Conservation (phyloP, 2,329 filamentous ascomycete species). For the Cladosporium sphaerospermum region DNA sequence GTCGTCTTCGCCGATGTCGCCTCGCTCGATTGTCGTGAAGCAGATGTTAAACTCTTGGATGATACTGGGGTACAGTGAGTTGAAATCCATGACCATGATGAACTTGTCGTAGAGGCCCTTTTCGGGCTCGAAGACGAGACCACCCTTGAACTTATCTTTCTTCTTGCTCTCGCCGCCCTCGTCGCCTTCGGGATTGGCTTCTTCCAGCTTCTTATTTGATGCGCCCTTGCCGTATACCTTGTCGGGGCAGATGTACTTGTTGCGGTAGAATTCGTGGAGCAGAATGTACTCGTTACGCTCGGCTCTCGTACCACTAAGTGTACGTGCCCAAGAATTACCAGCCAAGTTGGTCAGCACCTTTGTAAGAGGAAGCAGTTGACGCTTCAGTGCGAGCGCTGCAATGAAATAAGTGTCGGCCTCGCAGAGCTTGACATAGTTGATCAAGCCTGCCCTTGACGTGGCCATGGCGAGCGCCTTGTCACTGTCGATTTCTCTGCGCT, state of each 20-base stretch:
- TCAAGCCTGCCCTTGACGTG: conserved; percentile 71
- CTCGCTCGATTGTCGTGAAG: conserved; percentile 91
- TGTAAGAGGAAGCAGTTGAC: conserved; percentile 87
- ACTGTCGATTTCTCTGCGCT: conserved; percentile 78
- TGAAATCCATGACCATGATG: conserved; percentile 99
- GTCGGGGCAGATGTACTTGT: conserved; percentile 97
- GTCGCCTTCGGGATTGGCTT: conserved; percentile 68
- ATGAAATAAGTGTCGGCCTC: conserved; percentile 96
- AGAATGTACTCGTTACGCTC: conserved; percentile 99
- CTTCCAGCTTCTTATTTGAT: conserved; percentile 55
- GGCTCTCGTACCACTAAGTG: conserved; percentile 87
- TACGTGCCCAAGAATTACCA: conserved; percentile 96
- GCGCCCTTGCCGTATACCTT: conserved; percentile 72
- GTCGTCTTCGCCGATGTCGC: conserved; percentile 67
- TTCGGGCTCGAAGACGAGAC: conserved; percentile 95
- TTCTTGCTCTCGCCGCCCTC: conserved; percentile 69
- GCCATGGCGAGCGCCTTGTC: conserved; percentile 79
- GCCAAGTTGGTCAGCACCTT: conserved; percentile 95
- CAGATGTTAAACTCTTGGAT: conserved; percentile 99
- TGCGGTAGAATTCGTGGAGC: conserved; percentile 90
- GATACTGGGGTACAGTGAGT: conserved; percentile 95
- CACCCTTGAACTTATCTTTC: conserved; percentile 98
- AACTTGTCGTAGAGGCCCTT: conserved; percentile 98
- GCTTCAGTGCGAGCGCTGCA: conserved; percentile 77
- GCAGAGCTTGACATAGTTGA: conserved; percentile 91